These are phyloP conservation scores for Cryptococcus sp. DNA, from an alignment of 1,284 basidiomycete genomes.

Conservation along the genomic window DNA sequence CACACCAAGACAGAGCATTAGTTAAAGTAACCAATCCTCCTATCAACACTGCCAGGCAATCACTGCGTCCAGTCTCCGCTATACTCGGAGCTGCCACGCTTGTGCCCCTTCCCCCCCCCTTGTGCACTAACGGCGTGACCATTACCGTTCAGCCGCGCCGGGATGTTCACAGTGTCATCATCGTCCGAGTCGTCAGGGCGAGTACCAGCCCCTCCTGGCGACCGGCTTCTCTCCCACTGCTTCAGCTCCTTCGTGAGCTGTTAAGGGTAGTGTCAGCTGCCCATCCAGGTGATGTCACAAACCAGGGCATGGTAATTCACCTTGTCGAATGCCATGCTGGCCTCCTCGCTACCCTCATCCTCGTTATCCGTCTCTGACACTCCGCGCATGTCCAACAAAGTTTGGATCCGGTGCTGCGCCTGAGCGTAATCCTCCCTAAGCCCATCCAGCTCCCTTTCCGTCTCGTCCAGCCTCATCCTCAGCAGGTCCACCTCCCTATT, in stretches of 20 bases:
- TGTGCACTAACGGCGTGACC: background rate
- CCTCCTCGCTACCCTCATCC: constrained; percentile 32
- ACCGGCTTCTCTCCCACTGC: constrained; percentile 46
- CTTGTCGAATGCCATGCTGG: constrained; percentile 46
- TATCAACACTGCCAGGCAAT: background rate
- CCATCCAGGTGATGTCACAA: background rate
- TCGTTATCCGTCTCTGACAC: constrained; percentile 29
- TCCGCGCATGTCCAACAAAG: constrained; percentile 41
- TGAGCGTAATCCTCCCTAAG: constrained; percentile 70
- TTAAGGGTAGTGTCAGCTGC: background rate
- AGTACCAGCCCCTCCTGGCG: constrained; percentile 18
- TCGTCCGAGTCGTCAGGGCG: constrained; percentile 17
- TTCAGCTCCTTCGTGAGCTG: constrained; percentile 48
- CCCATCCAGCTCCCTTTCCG: constrained; percentile 47
- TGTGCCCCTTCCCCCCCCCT: constrained; percentile 14
- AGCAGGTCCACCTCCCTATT: constrained; percentile 68
- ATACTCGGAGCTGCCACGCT: constrained; percentile 31
- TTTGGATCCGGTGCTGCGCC: constrained; percentile 58
- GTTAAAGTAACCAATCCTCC: no score
- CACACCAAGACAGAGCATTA: no score
- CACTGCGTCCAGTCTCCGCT: constrained; percentile 34
- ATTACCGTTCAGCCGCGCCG: background rate
- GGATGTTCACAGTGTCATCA: constrained; percentile 8
- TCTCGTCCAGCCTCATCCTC: constrained; percentile 42
- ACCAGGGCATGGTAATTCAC: constrained; percentile 16